Evolutionary conservation across 2,329 filamentous ascomycete species (phyloP), one percentile per base, ranked within the genome.

Genomic region (Xylariaceae sp.): DNA sequence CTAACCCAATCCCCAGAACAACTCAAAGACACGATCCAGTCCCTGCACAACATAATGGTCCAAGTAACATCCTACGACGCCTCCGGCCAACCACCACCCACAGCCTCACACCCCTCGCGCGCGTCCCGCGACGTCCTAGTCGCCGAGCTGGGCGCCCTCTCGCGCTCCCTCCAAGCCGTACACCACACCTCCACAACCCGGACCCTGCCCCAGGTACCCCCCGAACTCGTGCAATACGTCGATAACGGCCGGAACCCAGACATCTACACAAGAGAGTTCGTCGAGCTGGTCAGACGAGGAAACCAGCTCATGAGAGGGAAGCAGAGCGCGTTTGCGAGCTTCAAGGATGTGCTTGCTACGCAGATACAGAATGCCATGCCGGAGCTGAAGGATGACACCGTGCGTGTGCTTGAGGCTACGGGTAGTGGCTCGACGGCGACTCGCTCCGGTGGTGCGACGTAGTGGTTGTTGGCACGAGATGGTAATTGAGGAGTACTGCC

Each of bases 251-350:
- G 85, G 46, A 88, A 88, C 73, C 85, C 85, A 2, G 85, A 88
- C 70, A 88, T 88, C 61, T 88, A 88, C 75, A 88, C 85, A 49
- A 77, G 85, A 63, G 85, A 88, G 73, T 88, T 88, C 63, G 84
- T 88, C 63, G 85, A 88, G 78, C 75, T 85, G 47, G 83, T 85
- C 19, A 73, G 84, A 49, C 75, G 83, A 43, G 76, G 79, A 39
- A 88, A 88, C 72, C 85, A 88, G 75, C 72, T 85, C 55, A 78
- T 86, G 73, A 76, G 79, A 61, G 85, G 85, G 50, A 88, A 87
- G 74, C 74, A 78, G 69, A 67, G 71, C 61, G 84, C 84, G 34
- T 88, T 87, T 64, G 74, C 67, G 11, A 61, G 69, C 31, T 87
- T 88, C 65, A 73, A 83, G 48, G 83, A 88, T 69, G 74, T 83